phyloP scores from a whole-genome alignment of 2,329 filamentous ascomycete species.

The Pseudocercospora pini-densiflorae region DNA sequence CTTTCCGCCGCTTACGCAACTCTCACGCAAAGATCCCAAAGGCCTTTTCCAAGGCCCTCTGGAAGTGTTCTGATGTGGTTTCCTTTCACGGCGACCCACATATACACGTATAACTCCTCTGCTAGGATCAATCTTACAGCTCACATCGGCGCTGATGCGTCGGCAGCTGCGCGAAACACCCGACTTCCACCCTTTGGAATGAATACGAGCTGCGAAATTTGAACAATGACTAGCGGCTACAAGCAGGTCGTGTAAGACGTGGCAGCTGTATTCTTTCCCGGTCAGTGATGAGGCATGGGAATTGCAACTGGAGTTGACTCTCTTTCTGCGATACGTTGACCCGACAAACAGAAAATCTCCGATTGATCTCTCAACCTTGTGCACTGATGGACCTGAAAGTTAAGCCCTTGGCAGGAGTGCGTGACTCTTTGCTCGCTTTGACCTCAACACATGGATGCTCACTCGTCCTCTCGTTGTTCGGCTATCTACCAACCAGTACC shows the following conservation, averaged over 20 bases:
- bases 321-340: background rate
- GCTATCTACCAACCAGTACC: background rate
- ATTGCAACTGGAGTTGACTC: background rate
- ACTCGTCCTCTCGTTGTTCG: background rate
- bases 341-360: background rate
- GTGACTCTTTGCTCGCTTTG: background rate
- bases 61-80: background rate
- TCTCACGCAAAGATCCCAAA: slow-evolving; percentile 1
- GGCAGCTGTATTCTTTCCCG: background rate
- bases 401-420: background rate
- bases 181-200: background rate
- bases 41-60: background rate
- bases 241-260: background rate
- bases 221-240: background rate
- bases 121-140: background rate
- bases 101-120: background rate
- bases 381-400: background rate
- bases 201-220: background rate
- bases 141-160: background rate
- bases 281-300: background rate
- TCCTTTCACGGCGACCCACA: background rate
- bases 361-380: background rate
- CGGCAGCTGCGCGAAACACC: background rate
- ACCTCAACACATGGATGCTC: background rate
- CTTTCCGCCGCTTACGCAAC: slow-evolving; percentile 1